Base-by-base conservation (phyloP, 495 filamentous ascomycete species). In the Aspergillus indologenus region DNA sequence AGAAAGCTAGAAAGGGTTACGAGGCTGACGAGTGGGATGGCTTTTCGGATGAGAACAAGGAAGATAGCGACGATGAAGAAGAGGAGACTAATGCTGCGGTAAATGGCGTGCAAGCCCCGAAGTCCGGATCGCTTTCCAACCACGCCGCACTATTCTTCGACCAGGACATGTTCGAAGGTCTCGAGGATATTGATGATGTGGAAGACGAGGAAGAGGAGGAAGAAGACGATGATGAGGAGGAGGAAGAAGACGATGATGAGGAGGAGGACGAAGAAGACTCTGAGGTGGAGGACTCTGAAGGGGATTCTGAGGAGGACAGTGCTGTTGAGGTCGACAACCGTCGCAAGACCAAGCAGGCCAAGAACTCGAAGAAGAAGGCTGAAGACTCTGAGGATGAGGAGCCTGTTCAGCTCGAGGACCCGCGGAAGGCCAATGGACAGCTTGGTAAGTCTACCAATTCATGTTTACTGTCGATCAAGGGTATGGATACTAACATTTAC, bases 1-100 rank as follows among this genome's bases (percentile, higher is more conserved):
- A 96, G 78, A 92, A 90, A 68, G 85, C 88, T 14, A 81, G 94
- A 55, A 86, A 90, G 66, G 85, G 92, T 63, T 86, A 90, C 52
- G 85, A 87, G 53, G 91, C 93, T 63, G 90, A 87, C 0, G 92
- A 96, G 64, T 98, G 90, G 87, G 88, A 92, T 52, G 94, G 95
- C 3, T 88, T 98, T 62, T 91, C 90, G 19, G 91, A 86, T 22
- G 75, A 78, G 21, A 62, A 75, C 12, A 85, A 85, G 45, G 84
- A 85, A 56, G 80, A 78, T 15, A 65, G 72, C 15, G 73, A 79
- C 23, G 73, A 71, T 19, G 81, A 83, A 6, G 83, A 85, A 34
- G 83, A 82, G 51, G 83, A 81, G 5, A 77, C 81, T 1, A 77
- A 83, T 24, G 74, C 71, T 73, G 29, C 60, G 51, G 12, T 76